phyloP scores from a whole-genome alignment of 2,329 filamentous ascomycete genomes.

The Nemania sp. region DNA sequence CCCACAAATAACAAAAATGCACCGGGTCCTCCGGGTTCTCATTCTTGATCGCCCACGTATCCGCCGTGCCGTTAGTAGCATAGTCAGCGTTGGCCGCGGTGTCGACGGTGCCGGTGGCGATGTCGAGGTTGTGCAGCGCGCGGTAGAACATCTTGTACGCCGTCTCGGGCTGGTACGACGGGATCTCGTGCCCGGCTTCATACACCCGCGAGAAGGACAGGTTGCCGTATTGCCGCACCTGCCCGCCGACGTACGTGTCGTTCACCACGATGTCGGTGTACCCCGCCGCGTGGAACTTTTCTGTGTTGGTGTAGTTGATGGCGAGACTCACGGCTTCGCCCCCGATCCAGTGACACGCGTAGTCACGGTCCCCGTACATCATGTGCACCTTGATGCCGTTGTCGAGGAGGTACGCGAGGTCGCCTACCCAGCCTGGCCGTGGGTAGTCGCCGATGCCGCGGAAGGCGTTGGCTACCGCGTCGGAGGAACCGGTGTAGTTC shows the following conservation, averaged over 20 bases:
- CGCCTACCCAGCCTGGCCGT: constrained; percentile 55
- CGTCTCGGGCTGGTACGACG: constrained; percentile 64
- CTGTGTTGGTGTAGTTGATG: constrained; percentile 58
- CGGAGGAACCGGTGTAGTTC: constrained; percentile 64
- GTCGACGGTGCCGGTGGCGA: constrained; percentile 62
- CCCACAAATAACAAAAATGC: constrained; percentile 70
- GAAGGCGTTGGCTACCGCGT: constrained; percentile 61
- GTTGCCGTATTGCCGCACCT: constrained; percentile 77
- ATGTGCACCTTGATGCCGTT: constrained; percentile 67
- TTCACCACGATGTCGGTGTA: constrained; percentile 75
- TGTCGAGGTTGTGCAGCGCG: constrained; percentile 63
- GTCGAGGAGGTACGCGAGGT: constrained; percentile 66
- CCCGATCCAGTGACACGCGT: constrained; percentile 68
- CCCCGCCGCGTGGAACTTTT: constrained; percentile 65
- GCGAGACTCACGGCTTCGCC: constrained; percentile 64
- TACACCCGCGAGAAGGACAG: constrained; percentile 70
- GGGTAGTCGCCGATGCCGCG: constrained; percentile 49
- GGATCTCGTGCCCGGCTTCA: constrained; percentile 68
- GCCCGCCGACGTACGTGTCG: constrained; percentile 71
- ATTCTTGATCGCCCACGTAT: constrained; percentile 62
- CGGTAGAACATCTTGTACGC: constrained; percentile 64
- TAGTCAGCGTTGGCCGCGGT: constrained; percentile 61
- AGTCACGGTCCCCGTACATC: constrained; percentile 70
- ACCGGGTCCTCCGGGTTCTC: constrained; percentile 59
- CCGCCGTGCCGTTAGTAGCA: constrained; percentile 46